phyloP scores from a whole-genome alignment of 306 rosid genomes.

The Luffa acutangula region DNA sequence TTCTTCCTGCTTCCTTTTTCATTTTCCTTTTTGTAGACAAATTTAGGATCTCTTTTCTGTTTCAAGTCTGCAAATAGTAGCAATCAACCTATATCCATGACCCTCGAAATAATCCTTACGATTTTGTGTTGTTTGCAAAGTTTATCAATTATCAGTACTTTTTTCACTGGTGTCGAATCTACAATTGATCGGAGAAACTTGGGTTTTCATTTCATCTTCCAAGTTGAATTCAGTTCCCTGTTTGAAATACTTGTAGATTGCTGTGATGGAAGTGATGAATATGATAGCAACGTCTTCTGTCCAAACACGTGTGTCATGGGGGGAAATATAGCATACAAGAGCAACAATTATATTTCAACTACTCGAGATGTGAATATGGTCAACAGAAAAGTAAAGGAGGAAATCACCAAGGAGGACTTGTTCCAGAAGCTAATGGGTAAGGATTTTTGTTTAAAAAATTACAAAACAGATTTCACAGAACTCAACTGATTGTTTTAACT shows the following conservation, averaged over 20 bases:
- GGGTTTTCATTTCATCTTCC: neutral
- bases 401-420: conserved; percentile 41
- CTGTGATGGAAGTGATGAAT: conserved; percentile 87
- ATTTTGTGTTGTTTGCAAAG: neutral
- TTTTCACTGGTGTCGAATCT: neutral
- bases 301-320: conserved; percentile 81
- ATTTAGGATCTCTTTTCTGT: neutral
- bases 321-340: conserved; percentile 39
- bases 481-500: conserved; percentile 7
- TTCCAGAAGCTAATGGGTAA: conserved; percentile 51
- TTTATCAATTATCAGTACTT: neutral
- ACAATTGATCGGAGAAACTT: neutral
- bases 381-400: conserved; percentile 20
- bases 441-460: neutral
- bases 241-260: conserved; percentile 49
- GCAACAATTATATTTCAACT: conserved; percentile 19
- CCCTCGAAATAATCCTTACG: neutral
- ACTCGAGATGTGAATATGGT: conserved; percentile 8
- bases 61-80: neutral
- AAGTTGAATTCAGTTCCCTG: conserved; percentile 13
- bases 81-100: neutral
- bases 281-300: conserved; percentile 51
- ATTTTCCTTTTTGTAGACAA: neutral
- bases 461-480: neutral
- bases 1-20: neutral